These are phyloP conservation scores for Neurospora sp. DNA, from an alignment of 2,329 filamentous ascomycete species.

Conservation along the genomic window DNA sequence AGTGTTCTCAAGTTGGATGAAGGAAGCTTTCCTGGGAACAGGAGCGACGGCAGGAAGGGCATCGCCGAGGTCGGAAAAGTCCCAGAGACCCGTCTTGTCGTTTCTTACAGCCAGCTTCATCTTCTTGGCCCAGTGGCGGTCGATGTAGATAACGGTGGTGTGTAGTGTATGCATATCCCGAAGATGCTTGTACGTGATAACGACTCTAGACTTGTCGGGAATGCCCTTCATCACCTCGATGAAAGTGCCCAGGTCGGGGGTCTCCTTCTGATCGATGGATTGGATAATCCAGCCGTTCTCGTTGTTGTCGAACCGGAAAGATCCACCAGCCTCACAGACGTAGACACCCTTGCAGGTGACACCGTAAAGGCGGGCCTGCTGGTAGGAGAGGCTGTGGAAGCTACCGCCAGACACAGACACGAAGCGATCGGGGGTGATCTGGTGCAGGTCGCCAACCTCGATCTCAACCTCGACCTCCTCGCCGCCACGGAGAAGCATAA, in stretches of 20 bases:
- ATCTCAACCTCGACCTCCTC: conserved; percentile 79
- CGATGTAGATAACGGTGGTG: conserved; percentile 84
- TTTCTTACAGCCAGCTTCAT: conserved; percentile 91
- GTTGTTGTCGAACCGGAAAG: conserved; percentile 86
- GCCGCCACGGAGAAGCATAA: conserved; percentile 82
- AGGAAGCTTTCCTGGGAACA: conserved; percentile 69
- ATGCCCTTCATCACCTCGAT: conserved; percentile 84
- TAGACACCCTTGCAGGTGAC: conserved; percentile 88
- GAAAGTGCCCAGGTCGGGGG: conserved; percentile 78
- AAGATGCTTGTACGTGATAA: conserved; percentile 92
- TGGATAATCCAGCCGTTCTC: conserved; percentile 92
- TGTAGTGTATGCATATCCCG: conserved; percentile 89
- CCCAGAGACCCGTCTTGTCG: conserved; percentile 84
- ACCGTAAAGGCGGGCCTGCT: conserved; percentile 91
- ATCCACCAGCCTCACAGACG: conserved; percentile 88
- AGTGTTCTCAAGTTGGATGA: conserved; percentile 84
- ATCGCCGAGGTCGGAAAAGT: conserved; percentile 78
- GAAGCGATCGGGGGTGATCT: conserved; percentile 91
- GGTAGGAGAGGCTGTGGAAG: conserved; percentile 94
- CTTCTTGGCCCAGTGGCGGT: conserved; percentile 91
- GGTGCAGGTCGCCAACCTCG: conserved; percentile 78
- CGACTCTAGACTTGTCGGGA: conserved; percentile 71
- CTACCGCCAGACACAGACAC: conserved; percentile 87
- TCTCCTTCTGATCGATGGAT: conserved; percentile 83
- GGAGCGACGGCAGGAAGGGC: conserved; percentile 65